phyloP scores from a whole-genome alignment of 2,329 filamentous ascomycete genomes.

The Colletotrichum brevisporum region DNA sequence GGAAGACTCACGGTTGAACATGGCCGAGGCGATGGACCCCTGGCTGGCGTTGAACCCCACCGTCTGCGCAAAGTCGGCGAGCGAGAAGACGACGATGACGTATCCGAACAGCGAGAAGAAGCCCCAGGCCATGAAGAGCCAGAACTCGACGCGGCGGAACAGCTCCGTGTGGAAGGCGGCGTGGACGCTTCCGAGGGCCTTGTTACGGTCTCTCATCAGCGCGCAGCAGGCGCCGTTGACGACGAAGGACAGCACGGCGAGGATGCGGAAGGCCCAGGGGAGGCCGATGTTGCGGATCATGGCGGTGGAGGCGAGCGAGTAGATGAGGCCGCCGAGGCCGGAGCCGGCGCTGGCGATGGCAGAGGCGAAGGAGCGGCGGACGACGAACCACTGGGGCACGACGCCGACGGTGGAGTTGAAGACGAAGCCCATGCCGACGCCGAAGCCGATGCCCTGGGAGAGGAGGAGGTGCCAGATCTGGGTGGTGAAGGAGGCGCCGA shows the following conservation, averaged over 20 bases:
- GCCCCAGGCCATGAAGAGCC: constrained; percentile 76
- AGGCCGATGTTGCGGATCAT: constrained; percentile 77
- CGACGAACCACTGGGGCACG: constrained; percentile 81
- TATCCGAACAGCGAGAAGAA: constrained; percentile 82
- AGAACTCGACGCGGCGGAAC: constrained; percentile 73
- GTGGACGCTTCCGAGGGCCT: constrained; percentile 76
- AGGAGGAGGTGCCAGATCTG: constrained; percentile 84
- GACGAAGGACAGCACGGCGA: constrained; percentile 74
- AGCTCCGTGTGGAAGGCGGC: constrained; percentile 75
- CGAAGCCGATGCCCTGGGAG: constrained; percentile 81
- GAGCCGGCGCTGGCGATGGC: constrained; percentile 78
- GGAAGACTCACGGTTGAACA: constrained; percentile 73
- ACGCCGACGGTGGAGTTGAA: constrained; percentile 79
- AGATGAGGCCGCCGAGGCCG: constrained; percentile 81
- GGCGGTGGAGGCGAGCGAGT: constrained; percentile 76
- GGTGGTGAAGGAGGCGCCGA: constrained; percentile 78
- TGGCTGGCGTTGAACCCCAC: constrained; percentile 78
- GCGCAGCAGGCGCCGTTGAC: constrained; percentile 75
- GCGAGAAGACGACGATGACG: constrained; percentile 81
- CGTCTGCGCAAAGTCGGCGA: constrained; percentile 79
- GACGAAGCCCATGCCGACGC: constrained; percentile 82
- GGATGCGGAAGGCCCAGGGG: constrained; percentile 76
- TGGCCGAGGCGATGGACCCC: constrained; percentile 78
- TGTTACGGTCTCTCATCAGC: constrained; percentile 79
- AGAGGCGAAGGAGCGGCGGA: constrained; percentile 77